Evolutionary conservation across 2,329 filamentous ascomycete genomes (phyloP), one percentile per base, ranked within the genome.

Genomic region (Pseudonectria foliicola): DNA sequence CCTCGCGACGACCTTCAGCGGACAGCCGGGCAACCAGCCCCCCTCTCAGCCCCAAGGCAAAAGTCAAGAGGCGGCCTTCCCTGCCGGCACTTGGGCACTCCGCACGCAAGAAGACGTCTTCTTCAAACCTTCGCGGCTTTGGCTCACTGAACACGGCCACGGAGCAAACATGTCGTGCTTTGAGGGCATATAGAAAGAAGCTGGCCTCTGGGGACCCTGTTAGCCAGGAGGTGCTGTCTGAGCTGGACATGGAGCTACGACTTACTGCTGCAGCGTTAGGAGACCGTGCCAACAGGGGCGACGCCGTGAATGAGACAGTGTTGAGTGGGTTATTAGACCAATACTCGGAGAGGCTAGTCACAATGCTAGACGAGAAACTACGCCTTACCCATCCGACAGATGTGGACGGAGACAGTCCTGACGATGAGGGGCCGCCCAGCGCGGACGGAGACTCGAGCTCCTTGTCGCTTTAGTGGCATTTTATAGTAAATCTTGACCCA

Each of bases 301-400:
- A 69, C 53, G 61, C 66, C 2, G 66, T 78, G 55, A 75, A 70
- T 43, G 77, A 80, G 49, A 71, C 68, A 13, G 64, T 75, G 31
- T 61, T 83, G 24, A 74, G 69, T 27, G 80, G 78, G 32, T 61
- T 88, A 29, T 63, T 89, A 7, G 84, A 87, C 46, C 77, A 85
- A 59, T 87, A 87, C 50, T 85, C 81, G 3, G 81, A 86, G 50
- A 71, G 78, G 40, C 63, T 89, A 31, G 76, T 86, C 6, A 75
- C 69, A 29, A 69, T 87, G 58, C 67, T 89, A 29, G 82, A 88
- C 44, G 79, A 86, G 56, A 84, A 82, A 55, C 68, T 87, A 33
- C 63, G 70, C 30, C 58, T 78, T 24, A 67, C 54, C 8, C 62
- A 56, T 49, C 49, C 55, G 25, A 53, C 49, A 37, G 52, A 59